Conservation (phyloP, 179 eudicot genomes). For the Silene noctiflora region DNA sequence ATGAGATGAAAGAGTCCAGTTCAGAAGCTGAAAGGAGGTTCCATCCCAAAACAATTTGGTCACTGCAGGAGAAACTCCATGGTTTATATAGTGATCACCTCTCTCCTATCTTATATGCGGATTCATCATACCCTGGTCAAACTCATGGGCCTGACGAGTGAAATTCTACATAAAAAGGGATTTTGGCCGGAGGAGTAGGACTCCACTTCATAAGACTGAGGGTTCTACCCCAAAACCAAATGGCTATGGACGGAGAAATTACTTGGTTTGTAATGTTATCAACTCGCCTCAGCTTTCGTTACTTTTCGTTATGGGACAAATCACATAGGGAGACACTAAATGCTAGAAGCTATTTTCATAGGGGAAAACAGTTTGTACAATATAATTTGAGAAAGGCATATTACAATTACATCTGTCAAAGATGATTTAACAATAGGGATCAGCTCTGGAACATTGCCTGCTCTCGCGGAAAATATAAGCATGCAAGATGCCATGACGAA, state of each 20-base stretch:
- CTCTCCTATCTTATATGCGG: background rate
- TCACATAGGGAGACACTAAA: background rate
- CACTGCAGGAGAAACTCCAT: background rate
- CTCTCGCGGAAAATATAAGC: conserved; percentile 78
- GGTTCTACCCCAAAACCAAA: background rate
- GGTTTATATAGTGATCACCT: background rate
- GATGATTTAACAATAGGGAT: conserved; percentile 62
- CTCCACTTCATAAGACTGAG: background rate
- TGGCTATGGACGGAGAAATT: background rate
- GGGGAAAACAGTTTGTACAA: background rate
- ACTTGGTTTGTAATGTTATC: background rate
- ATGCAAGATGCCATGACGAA: conserved; percentile 77
- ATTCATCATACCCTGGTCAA: background rate
- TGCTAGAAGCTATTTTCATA: background rate
- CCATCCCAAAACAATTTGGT: background rate
- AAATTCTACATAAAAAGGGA: background rate
- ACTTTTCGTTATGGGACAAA: background rate
- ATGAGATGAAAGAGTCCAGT: background rate
- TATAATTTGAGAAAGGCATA: conserved; percentile 9
- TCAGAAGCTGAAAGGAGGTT: background rate
- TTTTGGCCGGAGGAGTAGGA: no score
- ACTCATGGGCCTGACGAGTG: background rate
- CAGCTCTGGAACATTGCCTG: conserved; percentile 68
- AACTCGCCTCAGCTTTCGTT: background rate
- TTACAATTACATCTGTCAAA: conserved; percentile 59